These are phyloP conservation scores for Panaeolus cyanescens DNA, from an alignment of 768 basidiomycete genomes.

Conservation along the genomic window DNA sequence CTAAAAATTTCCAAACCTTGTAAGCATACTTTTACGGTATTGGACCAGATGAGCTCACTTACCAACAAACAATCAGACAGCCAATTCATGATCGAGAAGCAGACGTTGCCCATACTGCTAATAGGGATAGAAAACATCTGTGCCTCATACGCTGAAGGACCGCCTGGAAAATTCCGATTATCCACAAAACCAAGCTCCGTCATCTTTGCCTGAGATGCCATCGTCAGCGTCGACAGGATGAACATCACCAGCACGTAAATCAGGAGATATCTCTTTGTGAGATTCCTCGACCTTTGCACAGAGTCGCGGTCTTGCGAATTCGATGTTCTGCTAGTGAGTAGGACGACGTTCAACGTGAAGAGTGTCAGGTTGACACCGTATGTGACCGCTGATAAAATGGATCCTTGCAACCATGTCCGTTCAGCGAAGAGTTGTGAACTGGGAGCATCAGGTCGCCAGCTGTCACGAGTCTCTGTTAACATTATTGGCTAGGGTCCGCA, in stretches of 20 bases:
- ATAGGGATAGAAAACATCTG: constrained; percentile 12
- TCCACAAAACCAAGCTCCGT: constrained; percentile 12
- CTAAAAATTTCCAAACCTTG: not conserved
- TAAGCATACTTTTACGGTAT: not conserved
- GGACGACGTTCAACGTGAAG: not conserved
- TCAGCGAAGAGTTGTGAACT: constrained; percentile 4
- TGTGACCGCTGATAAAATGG: constrained; percentile 7
- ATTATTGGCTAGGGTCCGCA: not conserved
- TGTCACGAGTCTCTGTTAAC: not conserved
- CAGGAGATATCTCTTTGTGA: not conserved
- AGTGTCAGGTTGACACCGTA: constrained; percentile 10
- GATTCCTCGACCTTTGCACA: not conserved
- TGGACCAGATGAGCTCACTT: not conserved
- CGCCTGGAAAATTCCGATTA: constrained; percentile 11
- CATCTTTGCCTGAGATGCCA: constrained; percentile 8
- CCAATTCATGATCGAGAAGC: constrained; percentile 12
- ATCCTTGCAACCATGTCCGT: constrained; percentile 12
- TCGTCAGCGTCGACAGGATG: constrained; percentile 8
- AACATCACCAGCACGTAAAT: constrained; percentile 12
- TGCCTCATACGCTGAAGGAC: constrained; percentile 7
- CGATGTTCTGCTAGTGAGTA: not conserved
- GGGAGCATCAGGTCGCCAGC: constrained; percentile 1
- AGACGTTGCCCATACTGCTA: constrained; percentile 8
- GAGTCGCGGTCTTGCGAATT: not conserved
- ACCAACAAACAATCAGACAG: constrained; percentile 12